Conservation (phyloP, 2,329 filamentous ascomycete species). For the Ophiostoma perfectum region DNA sequence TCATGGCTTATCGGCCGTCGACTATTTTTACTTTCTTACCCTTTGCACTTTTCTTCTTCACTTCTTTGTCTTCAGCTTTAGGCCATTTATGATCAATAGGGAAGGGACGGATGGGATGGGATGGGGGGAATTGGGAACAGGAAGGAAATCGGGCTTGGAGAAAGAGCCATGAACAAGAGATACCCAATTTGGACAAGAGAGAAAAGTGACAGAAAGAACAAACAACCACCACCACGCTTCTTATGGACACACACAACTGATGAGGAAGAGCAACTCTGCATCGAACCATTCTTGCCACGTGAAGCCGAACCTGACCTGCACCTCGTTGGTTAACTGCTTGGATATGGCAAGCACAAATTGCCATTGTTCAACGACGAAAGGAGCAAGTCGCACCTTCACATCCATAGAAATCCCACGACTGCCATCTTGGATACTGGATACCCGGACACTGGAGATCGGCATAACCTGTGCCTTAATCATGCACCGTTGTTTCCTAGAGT, state of each 20-base stretch:
- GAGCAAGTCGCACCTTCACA: not conserved
- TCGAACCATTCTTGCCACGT: not conserved
- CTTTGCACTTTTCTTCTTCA: not conserved
- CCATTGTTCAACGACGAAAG: not conserved
- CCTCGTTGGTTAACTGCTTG: not conserved
- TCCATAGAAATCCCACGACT: not conserved
- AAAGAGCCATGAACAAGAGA: not conserved
- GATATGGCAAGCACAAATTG: not conserved
- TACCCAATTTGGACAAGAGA: slow-evolving; percentile 10
- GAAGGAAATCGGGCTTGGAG: slow-evolving; percentile 3
- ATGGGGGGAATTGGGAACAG: not conserved
- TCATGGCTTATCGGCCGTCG: slow-evolving; percentile 6
- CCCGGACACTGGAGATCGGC: not conserved
- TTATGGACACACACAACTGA: not conserved
- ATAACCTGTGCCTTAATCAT: not conserved
- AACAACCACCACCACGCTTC: not conserved
- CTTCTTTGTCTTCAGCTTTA: slow-evolving; percentile 11
- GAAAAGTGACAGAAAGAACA: slow-evolving; percentile 10
- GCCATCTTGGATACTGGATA: not conserved
- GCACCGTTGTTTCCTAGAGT: too few relatives aligned
- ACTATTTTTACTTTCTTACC: slow-evolving; percentile 2
- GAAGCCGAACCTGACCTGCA: not conserved
- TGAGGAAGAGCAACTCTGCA: not conserved
- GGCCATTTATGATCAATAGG: slow-evolving; percentile 1
- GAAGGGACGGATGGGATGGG: not conserved